A percentile compares a stretch with the other conserved stretches of the same genome.
Conservation (phyloP, 1,139 yeast species). For the Groenewaldozyma auringiensis region DNA sequence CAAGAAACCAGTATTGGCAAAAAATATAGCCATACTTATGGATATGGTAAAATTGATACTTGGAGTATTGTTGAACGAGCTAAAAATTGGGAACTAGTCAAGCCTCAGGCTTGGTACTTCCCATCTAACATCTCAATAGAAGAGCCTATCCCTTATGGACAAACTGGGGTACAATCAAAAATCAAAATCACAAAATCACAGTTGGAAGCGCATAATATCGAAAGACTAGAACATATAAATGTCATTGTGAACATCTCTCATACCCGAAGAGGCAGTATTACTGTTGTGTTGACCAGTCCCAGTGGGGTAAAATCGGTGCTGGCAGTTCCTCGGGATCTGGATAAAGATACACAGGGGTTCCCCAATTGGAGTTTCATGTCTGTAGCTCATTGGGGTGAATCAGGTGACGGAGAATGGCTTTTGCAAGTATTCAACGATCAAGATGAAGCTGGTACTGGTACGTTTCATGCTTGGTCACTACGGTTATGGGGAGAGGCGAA, state of each 20-base stretch:
- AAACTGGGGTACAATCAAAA: conserved; percentile 33
- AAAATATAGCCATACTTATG: conserved; percentile 76
- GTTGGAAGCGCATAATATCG: conserved; percentile 51
- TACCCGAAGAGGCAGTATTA: conserved; percentile 60
- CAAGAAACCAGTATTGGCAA: conserved; percentile 51
- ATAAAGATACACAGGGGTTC: conserved; percentile 53
- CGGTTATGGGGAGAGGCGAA: conserved; percentile 73
- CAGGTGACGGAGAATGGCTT: conserved; percentile 76
- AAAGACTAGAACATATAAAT: conserved; percentile 76
- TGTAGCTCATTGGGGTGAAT: conserved; percentile 98
- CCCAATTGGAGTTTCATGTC: conserved; percentile 88
- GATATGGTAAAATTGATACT: conserved; percentile 91
- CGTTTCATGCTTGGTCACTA: conserved; percentile 64
- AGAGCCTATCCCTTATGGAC: conserved; percentile 18
- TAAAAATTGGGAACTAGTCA: conserved; percentile 69
- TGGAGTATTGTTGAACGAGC: conserved; percentile 68
- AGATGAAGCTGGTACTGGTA: conserved; percentile 35
- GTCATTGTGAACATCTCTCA: conserved; percentile 68
- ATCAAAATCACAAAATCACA: conserved; percentile 45
- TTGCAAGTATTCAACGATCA: conserved; percentile 50
- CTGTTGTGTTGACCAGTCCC: conserved; percentile 65
- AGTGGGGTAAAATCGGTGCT: conserved; percentile 63
- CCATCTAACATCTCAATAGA: conserved; percentile 37
- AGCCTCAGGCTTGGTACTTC: conserved; percentile 84
- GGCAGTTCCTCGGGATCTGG: conserved; percentile 63